These are phyloP conservation scores for Colletotrichum brevisporum DNA, from an alignment of 2,329 filamentous ascomycete genomes.

Conservation along the genomic window DNA sequence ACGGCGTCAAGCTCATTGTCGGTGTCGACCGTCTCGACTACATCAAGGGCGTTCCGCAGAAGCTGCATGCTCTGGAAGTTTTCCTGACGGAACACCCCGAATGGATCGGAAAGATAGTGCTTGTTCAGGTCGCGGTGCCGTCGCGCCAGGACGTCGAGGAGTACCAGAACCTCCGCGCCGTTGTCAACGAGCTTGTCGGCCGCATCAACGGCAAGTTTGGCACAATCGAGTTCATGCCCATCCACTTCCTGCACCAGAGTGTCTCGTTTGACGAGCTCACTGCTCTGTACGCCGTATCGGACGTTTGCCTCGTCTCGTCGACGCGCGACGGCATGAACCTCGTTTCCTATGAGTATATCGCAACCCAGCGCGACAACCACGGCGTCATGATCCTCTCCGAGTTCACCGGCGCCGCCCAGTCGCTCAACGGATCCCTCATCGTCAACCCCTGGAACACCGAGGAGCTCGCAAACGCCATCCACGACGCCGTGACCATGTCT, in stretches of 20 bases:
- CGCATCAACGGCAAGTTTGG: constrained; percentile 98
- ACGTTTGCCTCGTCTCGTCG: constrained; percentile 92
- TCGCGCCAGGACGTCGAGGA: constrained; percentile 97
- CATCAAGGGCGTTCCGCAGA: constrained; percentile 98
- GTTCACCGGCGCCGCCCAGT: constrained; percentile 96
- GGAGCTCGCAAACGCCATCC: constrained; percentile 91
- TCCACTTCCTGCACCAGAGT: constrained; percentile 98
- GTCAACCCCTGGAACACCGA: constrained; percentile 99
- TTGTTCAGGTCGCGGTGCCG: constrained; percentile 96
- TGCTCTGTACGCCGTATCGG: constrained; percentile 91
- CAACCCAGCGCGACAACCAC: constrained; percentile 89
- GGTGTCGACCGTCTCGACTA: constrained; percentile 98
- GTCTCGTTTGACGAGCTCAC: constrained; percentile 96
- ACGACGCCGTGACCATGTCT: constrained; percentile 97
- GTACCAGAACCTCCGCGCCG: constrained; percentile 94
- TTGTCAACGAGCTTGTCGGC: constrained; percentile 96
- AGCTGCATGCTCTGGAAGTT: constrained; percentile 94
- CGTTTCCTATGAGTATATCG: constrained; percentile 98
- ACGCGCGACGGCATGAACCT: constrained; percentile 99
- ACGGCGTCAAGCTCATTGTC: constrained; percentile 95
- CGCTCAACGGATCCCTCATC: constrained; percentile 91
- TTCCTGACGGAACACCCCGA: constrained; percentile 97
- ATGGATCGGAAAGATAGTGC: constrained; percentile 97
- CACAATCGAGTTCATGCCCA: constrained; percentile 98
- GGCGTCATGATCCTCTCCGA: constrained; percentile 96